Evolutionary conservation across 2,329 filamentous ascomycete genomes (phyloP).

Genomic region (Fusarium vanettenii): DNA sequence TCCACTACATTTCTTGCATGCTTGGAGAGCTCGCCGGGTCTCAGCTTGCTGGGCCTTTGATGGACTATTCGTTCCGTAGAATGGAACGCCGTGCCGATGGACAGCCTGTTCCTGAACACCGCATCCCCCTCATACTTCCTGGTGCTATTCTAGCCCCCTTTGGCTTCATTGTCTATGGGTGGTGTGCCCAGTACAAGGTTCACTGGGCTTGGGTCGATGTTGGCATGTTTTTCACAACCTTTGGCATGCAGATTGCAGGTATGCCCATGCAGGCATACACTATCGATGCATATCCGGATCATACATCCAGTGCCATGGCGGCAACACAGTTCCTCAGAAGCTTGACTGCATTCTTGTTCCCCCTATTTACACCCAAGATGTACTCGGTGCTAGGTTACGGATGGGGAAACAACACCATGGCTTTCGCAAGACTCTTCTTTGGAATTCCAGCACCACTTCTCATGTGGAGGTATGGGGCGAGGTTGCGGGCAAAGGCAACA

Average conservation of each 20-base stretch:
- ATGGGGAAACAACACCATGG: constrained; percentile 54
- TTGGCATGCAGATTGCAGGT: constrained; percentile 47
- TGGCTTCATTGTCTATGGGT: constrained; percentile 57
- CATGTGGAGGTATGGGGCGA: constrained; percentile 55
- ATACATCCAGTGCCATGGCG: constrained; percentile 60
- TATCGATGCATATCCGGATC: constrained; percentile 59
- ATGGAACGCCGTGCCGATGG: constrained; percentile 31
- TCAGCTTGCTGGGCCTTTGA: constrained; percentile 57
- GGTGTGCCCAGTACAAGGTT: constrained; percentile 51
- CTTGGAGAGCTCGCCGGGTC: constrained; percentile 70
- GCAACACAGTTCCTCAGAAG: constrained; percentile 59
- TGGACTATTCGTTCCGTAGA: constrained; percentile 53
- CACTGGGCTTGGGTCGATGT: constrained; percentile 55
- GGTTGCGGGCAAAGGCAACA: constrained; percentile 35
- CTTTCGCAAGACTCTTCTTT: constrained; percentile 51
- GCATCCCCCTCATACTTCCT: constrained; percentile 41
- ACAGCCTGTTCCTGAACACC: constrained; percentile 35
- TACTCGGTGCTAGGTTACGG: constrained; percentile 52
- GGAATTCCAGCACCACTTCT: constrained; percentile 51
- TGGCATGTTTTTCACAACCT: constrained; percentile 48
- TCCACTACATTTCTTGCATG: constrained; percentile 73
- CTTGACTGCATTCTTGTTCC: constrained; percentile 61
- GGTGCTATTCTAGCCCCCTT: constrained; percentile 57
- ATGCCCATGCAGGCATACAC: constrained; percentile 53
- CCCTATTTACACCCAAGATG: constrained; percentile 59